Evolutionary conservation across 2,329 filamentous ascomycete species (phyloP).

Genomic region (Penicillium frequentans): DNA sequence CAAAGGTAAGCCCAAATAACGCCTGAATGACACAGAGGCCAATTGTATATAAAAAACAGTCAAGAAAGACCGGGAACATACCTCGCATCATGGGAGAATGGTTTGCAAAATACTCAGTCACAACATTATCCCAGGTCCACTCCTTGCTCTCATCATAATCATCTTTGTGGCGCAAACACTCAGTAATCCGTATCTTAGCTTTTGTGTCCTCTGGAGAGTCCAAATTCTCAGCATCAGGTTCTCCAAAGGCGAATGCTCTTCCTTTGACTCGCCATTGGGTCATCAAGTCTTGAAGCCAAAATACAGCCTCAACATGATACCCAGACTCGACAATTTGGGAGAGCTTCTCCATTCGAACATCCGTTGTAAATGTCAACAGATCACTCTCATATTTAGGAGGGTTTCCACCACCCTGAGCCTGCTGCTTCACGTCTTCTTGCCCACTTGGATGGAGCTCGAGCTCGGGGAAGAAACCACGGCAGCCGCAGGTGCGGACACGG

Average conservation of each 20-base stretch:
- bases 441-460: constrained; percentile 66
- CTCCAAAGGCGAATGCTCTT: constrained; percentile 70
- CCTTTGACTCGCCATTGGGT: constrained; percentile 87
- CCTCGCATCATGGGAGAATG: constrained; percentile 76
- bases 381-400: constrained; percentile 72
- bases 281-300: constrained; percentile 70
- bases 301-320: constrained; percentile 75
- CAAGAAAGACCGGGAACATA: constrained; percentile 30
- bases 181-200: constrained; percentile 60
- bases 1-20: not conserved
- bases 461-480: constrained; percentile 77
- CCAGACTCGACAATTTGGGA: constrained; percentile 68
- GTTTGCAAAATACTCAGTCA: constrained; percentile 90
- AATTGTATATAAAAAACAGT: not conserved
- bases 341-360: constrained; percentile 82
- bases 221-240: constrained; percentile 57
- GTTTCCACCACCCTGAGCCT: constrained; percentile 51
- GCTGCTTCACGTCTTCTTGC: constrained; percentile 63
- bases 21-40: not conserved
- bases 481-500: constrained; percentile 67
- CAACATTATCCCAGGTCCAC: constrained; percentile 78
- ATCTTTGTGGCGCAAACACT: constrained; percentile 47
- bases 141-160: constrained; percentile 29
- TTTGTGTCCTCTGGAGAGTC: constrained; percentile 41
- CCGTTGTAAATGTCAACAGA: constrained; percentile 79